A percentile compares a stretch with the other conserved stretches of the same genome.
Conservation (phyloP, 495 filamentous ascomycete species). For the Xanthoparmelia taractica region DNA sequence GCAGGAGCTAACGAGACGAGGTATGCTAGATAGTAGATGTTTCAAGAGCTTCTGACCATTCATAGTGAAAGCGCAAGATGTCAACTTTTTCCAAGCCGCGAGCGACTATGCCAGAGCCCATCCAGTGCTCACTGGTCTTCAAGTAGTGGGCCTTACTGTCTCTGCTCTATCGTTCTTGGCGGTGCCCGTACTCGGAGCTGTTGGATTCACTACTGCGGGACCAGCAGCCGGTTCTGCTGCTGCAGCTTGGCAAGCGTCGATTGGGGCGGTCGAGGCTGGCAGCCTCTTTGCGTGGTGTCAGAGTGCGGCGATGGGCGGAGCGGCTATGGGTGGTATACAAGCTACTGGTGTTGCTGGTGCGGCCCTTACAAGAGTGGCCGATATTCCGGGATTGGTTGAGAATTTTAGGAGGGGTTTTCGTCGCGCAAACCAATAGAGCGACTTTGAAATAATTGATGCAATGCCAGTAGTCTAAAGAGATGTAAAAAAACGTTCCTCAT, state of each 20-base stretch:
- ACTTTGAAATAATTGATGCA: too few relatives aligned
- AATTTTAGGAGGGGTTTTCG: too few relatives aligned
- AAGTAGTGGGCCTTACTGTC: conserved; percentile 4
- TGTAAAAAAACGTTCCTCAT: too few relatives aligned
- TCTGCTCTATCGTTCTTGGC: conserved; percentile 6
- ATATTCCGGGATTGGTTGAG: too few relatives aligned
- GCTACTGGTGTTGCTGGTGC: too few relatives aligned
- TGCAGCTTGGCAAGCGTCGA: conserved; percentile 23
- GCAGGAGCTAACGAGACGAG: conserved; percentile 7
- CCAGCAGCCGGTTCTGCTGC: conserved; percentile 17
- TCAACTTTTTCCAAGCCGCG: not conserved
- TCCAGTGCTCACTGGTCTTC: conserved; percentile 1
- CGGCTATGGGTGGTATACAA: too few relatives aligned
- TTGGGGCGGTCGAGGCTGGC: conserved; percentile 15
- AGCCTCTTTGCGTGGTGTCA: not conserved
- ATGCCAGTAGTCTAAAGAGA: too few relatives aligned
- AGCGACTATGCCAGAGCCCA: conserved; percentile 8
- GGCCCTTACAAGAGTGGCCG: too few relatives aligned
- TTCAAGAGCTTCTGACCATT: not conserved
- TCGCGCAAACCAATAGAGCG: too few relatives aligned
- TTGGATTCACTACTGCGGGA: conserved; percentile 18
- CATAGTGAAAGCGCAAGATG: not conserved
- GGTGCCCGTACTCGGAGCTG: conserved; percentile 15
- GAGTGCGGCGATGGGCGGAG: too few relatives aligned
- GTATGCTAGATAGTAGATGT: not conserved